Conservation (phyloP, 129 eudicot genomes). For the Chrysanthemum lavandulifolium region DNA sequence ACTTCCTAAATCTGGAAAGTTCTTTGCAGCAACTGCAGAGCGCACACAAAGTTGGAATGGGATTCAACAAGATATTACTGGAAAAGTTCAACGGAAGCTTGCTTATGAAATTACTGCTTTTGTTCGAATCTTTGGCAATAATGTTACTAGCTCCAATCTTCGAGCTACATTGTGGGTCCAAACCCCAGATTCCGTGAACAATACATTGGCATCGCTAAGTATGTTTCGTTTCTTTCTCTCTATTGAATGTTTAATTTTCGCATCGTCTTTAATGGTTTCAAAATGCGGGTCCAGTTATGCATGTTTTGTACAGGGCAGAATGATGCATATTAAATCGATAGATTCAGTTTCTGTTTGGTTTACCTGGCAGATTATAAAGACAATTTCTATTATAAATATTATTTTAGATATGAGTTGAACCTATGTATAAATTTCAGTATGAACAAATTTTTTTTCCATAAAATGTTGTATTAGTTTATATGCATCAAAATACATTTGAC, state of each 20-base stretch:
- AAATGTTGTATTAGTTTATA: no score
- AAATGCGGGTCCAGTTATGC: background rate
- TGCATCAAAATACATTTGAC: no score
- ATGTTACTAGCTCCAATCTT: constrained; percentile 48
- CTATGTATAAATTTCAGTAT: no score
- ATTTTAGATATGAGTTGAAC: no score
- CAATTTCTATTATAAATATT: no score
- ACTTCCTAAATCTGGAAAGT: constrained; percentile 69
- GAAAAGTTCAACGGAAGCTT: constrained; percentile 62
- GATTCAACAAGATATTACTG: constrained; percentile 87
- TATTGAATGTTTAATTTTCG: background rate
- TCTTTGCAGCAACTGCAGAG: constrained; percentile 62
- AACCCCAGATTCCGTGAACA: constrained; percentile 68
- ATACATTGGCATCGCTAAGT: constrained; percentile 75
- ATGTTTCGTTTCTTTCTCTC: constrained; percentile 23
- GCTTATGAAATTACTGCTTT: constrained; percentile 61
- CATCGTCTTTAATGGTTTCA: background rate
- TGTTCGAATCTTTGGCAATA: constrained; percentile 71
- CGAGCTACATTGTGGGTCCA: constrained; percentile 75
- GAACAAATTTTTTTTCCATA: no score
- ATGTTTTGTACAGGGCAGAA: no score
- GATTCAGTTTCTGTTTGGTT: no score
- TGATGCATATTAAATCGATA: no score
- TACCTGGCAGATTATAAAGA: no score
- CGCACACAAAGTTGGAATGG: constrained; percentile 92